These are phyloP conservation scores for Penicillium decumbens DNA, from an alignment of 2,329 filamentous ascomycete species.

Conservation along the genomic window DNA sequence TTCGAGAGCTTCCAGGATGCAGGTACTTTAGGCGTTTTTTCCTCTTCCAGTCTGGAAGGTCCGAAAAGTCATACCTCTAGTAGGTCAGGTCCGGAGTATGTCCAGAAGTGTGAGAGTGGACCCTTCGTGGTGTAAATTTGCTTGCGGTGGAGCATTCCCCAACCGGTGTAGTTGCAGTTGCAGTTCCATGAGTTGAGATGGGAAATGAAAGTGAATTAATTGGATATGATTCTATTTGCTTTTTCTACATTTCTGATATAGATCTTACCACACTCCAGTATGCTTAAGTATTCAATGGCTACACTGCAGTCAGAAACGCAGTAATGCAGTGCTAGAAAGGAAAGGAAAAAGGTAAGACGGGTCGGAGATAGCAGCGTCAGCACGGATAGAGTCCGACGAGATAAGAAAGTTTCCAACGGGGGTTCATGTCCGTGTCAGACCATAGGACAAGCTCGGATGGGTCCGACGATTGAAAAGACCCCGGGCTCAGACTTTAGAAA, in stretches of 20 bases:
- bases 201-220: neutral
- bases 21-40: constrained; percentile 5
- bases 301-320: too few species aligned
- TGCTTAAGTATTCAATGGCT: too few species aligned
- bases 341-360: neutral
- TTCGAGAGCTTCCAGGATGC: neutral
- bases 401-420: constrained; percentile 4
- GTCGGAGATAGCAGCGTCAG: constrained; percentile 1
- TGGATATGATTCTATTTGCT: neutral
- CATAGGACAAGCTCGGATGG: neutral
- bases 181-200: neutral
- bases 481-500: neutral
- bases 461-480: neutral
- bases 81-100: neutral
- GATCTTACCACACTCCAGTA: neutral
- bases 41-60: neutral
- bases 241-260: neutral
- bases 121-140: neutral
- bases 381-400: constrained; percentile 1
- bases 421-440: neutral
- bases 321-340: neutral
- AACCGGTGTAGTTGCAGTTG: neutral
- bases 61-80: neutral
- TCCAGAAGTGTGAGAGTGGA: constrained; percentile 4
- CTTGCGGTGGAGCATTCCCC: constrained; percentile 6